A percentile compares a stretch with the other conserved stretches of the same genome.
These are phyloP conservation scores for Populus tremula DNA, from an alignment of 345 rosid genomes.

Conservation along the genomic window DNA sequence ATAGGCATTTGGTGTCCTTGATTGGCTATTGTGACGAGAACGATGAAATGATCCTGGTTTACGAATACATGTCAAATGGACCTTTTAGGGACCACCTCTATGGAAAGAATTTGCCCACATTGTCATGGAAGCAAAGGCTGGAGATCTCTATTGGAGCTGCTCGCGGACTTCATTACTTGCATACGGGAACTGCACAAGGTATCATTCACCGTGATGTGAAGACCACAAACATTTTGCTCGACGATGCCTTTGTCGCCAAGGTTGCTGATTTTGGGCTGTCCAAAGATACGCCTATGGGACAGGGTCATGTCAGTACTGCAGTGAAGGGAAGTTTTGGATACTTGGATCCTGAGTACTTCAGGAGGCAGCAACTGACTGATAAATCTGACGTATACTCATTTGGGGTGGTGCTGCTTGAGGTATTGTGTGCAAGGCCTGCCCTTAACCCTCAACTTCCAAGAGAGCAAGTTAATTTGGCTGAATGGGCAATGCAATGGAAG, in stretches of 20 bases:
- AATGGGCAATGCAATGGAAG: constrained; percentile 67
- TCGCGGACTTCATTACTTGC: constrained; percentile 76
- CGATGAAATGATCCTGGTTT: constrained; percentile 74
- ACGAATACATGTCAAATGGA: constrained; percentile 80
- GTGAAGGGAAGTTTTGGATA: constrained; percentile 62
- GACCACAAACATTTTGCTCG: constrained; percentile 75
- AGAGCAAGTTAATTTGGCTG: constrained; percentile 68
- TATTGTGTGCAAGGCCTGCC: constrained; percentile 65
- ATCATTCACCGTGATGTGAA: constrained; percentile 86
- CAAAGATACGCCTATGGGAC: constrained; percentile 69
- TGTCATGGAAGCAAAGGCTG: constrained; percentile 74
- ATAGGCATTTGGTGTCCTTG: constrained; percentile 77
- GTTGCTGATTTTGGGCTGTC: constrained; percentile 83
- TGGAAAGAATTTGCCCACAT: constrained; percentile 58
- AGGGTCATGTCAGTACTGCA: constrained; percentile 63
- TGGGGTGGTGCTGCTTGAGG: constrained; percentile 64
- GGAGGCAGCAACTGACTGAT: constrained; percentile 60
- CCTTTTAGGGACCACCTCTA: constrained; percentile 74
- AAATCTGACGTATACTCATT: constrained; percentile 71
- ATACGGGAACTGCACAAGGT: constrained; percentile 89
- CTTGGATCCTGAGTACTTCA: constrained; percentile 63
- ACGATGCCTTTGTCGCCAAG: constrained; percentile 71
- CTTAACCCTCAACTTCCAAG: constrained; percentile 57
- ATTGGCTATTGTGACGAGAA: constrained; percentile 80
- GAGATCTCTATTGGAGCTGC: constrained; percentile 81